Percentiles rank a stretch among this genome's conserved stretches.
Conservation (phyloP, 2,329 filamentous ascomycete species). For the Zasmidium angulare region DNA sequence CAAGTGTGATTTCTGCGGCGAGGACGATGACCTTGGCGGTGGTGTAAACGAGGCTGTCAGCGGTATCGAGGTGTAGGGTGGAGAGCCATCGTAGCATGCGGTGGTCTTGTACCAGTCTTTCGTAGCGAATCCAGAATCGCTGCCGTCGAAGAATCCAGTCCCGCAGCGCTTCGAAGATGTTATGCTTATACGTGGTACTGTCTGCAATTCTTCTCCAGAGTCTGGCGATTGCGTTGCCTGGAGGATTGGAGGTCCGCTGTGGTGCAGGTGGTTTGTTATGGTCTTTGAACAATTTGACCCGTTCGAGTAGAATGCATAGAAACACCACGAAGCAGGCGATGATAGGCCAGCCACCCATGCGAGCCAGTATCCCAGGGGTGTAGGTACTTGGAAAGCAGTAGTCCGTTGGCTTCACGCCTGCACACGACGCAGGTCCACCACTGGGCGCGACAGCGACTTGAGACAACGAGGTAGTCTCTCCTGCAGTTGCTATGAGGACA, state of each 20-base stretch:
- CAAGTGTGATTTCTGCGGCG: slow-evolving; percentile 9
- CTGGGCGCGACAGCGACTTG: neutral
- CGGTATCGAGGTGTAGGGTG: neutral
- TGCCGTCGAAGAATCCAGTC: neutral
- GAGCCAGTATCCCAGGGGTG: neutral
- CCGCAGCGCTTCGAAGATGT: neutral
- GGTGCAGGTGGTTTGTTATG: neutral
- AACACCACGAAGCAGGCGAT: neutral
- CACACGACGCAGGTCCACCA: neutral
- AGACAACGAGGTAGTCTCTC: neutral
- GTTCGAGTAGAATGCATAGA: neutral
- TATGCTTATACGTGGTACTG: neutral
- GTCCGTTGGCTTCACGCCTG: neutral
- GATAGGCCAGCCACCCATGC: neutral
- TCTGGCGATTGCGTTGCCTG: neutral
- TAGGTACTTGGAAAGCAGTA: neutral
- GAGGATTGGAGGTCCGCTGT: neutral
- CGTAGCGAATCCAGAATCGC: neutral
- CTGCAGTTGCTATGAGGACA: neutral
- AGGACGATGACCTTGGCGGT: slow-evolving; percentile 7
- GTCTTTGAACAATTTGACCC: neutral
- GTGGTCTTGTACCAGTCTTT: neutral
- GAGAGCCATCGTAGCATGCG: neutral
- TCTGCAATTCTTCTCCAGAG: neutral
- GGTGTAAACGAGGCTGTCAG: neutral